phyloP scores from a whole-genome alignment of 768 basidiomycete genomes.

The Hortiboletus campestris region DNA sequence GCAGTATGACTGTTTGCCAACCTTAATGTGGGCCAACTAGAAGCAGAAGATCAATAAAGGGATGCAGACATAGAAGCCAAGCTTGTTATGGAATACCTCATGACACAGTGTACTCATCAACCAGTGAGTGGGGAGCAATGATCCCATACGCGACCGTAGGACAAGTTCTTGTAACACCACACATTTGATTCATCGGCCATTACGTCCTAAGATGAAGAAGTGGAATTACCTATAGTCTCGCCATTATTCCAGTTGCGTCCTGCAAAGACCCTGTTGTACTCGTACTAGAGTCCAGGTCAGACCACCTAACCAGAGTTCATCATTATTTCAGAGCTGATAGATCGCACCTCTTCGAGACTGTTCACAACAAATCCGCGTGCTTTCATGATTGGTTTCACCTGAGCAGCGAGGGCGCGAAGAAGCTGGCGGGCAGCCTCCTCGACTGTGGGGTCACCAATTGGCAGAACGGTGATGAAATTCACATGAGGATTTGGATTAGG shows the following conservation, averaged over 20 bases:
- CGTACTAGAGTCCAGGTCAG: conserved; percentile 50
- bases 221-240: conserved; percentile 63
- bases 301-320: not conserved
- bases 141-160: conserved; percentile 57
- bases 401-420: conserved; percentile 76
- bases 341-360: conserved; percentile 73
- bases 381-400: conserved; percentile 84
- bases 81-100: conserved; percentile 50
- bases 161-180: conserved; percentile 60
- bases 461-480: conserved; percentile 71
- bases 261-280: conserved; percentile 73
- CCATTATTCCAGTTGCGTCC: conserved; percentile 86
- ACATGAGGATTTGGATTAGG: conserved; percentile 72
- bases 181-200: not conserved
- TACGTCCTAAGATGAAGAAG: not conserved
- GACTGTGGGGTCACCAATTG: conserved; percentile 37
- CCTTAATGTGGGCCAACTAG: conserved; percentile 83
- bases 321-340: not conserved
- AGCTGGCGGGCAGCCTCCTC: conserved; percentile 69
- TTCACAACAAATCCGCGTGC: conserved; percentile 72
- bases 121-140: conserved; percentile 61
- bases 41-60: conserved; percentile 4
- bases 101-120: conserved; percentile 80
- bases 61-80: not conserved
- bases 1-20: conserved; percentile 23